phyloP scores from a whole-genome alignment of 176 grass and related monocot species.

The maize (Zea mays) region DNA sequence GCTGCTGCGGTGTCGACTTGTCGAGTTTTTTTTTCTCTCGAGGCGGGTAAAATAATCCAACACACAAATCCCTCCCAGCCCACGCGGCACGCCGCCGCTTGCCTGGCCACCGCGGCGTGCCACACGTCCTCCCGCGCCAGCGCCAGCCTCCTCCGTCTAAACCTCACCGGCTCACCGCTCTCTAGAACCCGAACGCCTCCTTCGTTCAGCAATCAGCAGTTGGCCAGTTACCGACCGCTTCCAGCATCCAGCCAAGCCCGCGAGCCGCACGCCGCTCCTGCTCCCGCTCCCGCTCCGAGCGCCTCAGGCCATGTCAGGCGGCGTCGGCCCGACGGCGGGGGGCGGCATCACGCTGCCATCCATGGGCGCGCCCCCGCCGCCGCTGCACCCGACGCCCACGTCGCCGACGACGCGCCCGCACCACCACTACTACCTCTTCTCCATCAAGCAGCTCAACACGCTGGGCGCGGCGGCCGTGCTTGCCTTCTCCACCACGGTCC shows the following conservation, averaged over 20 bases:
- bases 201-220: background rate
- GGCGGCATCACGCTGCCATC: slow-evolving; percentile 52
- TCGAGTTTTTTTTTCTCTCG: too few species aligned
- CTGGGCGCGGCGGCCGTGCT: slow-evolving; percentile 52
- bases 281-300: too few species aligned
- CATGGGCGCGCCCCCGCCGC: slow-evolving; percentile 33
- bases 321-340: slow-evolving; percentile 48
- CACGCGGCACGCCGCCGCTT: slow-evolving; percentile 33
- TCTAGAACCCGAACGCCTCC: background rate
- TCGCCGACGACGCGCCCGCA: slow-evolving; percentile 43
- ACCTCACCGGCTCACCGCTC: background rate
- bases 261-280: background rate
- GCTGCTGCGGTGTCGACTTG: background rate
- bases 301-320: slow-evolving; percentile 42
- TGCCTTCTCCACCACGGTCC: slow-evolving; percentile 50
- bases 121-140: slow-evolving; percentile 24
- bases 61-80: background rate
- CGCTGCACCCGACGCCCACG: slow-evolving; percentile 42
- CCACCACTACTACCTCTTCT: slow-evolving; percentile 61
- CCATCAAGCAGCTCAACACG: slow-evolving; percentile 71
- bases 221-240: background rate
- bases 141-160: slow-evolving; percentile 7
- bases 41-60: slow-evolving; percentile 18
- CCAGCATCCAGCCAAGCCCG: background rate
- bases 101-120: slow-evolving; percentile 1